Percentiles rank a stretch among this genome's conserved stretches.
These are phyloP conservation scores for Saururus chinensis DNA, from an alignment of 164 flowering plant species.

Conservation along the genomic window DNA sequence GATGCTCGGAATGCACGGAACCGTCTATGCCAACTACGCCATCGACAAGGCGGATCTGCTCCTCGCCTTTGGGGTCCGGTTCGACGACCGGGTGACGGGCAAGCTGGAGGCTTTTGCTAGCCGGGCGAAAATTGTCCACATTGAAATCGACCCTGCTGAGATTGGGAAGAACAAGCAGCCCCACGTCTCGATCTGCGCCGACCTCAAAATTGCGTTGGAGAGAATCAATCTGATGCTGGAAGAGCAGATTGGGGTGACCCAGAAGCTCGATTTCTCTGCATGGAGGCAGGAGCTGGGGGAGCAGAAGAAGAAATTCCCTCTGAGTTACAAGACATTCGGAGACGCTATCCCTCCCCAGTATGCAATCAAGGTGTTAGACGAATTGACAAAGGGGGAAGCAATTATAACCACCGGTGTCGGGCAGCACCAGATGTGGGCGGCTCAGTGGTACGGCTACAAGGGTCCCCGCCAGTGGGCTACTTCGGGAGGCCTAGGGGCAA, in stretches of 20 bases:
- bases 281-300: slow-evolving; percentile 52
- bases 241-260: slow-evolving; percentile 4
- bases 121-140: slow-evolving; percentile 62
- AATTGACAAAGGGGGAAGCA: slow-evolving; percentile 13
- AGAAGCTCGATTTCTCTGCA: slow-evolving; percentile 27
- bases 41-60: slow-evolving; percentile 47
- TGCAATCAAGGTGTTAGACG: slow-evolving; percentile 10
- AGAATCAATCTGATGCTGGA: slow-evolving; percentile 38
- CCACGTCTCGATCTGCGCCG: slow-evolving; percentile 53
- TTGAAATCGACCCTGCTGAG: slow-evolving; percentile 64
- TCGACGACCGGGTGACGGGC: slow-evolving; percentile 68
- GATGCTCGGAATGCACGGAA: slow-evolving; percentile 79
- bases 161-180: slow-evolving; percentile 75
- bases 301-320: slow-evolving; percentile 40
- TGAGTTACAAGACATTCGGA: slow-evolving; percentile 45
- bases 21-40: slow-evolving; percentile 64
- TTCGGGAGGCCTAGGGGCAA: slow-evolving; percentile 15
- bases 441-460: slow-evolving; percentile 11
- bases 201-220: slow-evolving; percentile 38
- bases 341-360: slow-evolving; percentile 43
- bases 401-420: slow-evolving; percentile 15
- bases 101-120: slow-evolving; percentile 69
- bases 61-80: slow-evolving; percentile 67
- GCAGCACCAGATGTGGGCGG: slow-evolving; percentile 21
- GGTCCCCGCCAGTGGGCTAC: slow-evolving; percentile 12